Evolutionary conservation across 2,329 filamentous ascomycete species (phyloP), one percentile per base, ranked within the genome.

Genomic region (Helotiales sp.): DNA sequence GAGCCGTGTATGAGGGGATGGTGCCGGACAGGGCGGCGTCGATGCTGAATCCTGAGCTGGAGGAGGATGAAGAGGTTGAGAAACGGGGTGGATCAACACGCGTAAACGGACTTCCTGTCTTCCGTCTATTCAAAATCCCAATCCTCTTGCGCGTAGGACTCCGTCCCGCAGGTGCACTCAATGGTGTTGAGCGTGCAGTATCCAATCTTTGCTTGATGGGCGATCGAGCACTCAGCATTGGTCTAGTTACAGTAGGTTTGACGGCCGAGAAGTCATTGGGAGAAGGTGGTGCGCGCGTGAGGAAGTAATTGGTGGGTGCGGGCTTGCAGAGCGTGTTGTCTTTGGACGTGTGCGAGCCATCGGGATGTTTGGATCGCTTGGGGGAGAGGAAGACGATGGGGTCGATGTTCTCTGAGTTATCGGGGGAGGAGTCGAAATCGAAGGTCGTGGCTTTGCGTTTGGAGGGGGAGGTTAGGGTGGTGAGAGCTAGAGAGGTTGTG

Each of bases 21-120:
- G 91, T 93, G 59, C 91, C 91, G 77, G 87, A 91, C 70, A 96
- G 86, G 3, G 93, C 94, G 26, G 92, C 91, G 76, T 96, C 91
- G 67, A 97, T 89, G 62, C 91, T 94, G 80, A 97, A 96, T 0
- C 93, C 92, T 1, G 76, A 61, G 3, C 71, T 70, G 3, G 90
- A 81, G 6, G 83, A 80, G n/a, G 76, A 82, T 67, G 81, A 80
- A 60, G 76, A 82, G 68, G 81, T 80, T 60, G 80, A 79, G 77
- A 89, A 89, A 15, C 85, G 80, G 1, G 91, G 90, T 0, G 91
- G 89, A 72, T 95, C 91, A 63, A 94, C 83, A 55, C 93, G 91
- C 52, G 86, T 82, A 78, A 89, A 88, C 15, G 85, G 83, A 6
- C 87, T 84, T n/a, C 84, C 85, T 17, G 85, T 86, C 67, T 87